A percentile compares a stretch with the other conserved stretches of the same genome.
Evolutionary conservation across 2,329 filamentous ascomycete genomes (phyloP).

Genomic region (Botrytis hyacinthi): DNA sequence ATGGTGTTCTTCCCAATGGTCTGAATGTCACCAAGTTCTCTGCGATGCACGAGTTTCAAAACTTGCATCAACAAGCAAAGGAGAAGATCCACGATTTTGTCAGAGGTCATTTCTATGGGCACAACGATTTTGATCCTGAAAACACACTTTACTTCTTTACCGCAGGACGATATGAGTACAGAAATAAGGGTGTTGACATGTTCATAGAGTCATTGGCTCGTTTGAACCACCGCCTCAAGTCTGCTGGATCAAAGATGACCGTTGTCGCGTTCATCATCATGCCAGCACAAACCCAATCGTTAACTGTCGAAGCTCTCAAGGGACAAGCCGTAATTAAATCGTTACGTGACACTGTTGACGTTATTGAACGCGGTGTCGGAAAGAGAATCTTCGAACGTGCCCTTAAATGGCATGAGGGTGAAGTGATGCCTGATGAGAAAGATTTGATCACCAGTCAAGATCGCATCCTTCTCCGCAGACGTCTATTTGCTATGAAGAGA

Average conservation of each 20-base stretch:
- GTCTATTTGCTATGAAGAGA: slow-evolving; percentile 96
- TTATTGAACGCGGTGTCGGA: slow-evolving; percentile 89
- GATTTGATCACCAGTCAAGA: slow-evolving; percentile 90
- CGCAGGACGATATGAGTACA: slow-evolving; percentile 92
- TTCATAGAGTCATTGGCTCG: slow-evolving; percentile 96
- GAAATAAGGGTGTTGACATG: slow-evolving; percentile 99
- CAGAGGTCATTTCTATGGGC: slow-evolving; percentile 95
- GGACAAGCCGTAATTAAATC: slow-evolving; percentile 98
- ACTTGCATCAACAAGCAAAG: slow-evolving; percentile 92
- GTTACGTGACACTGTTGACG: slow-evolving; percentile 84
- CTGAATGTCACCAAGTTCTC: slow-evolving; percentile 98
- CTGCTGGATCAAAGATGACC: slow-evolving; percentile 80
- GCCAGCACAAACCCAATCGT: slow-evolving; percentile 91
- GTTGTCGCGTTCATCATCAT: slow-evolving; percentile 98
- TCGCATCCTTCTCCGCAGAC: slow-evolving; percentile 84
- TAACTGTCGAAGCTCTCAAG: slow-evolving; percentile 93
- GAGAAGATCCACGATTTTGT: slow-evolving; percentile 99
- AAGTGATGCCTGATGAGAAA: slow-evolving; percentile 92
- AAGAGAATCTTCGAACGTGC: slow-evolving; percentile 93
- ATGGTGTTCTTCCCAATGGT: slow-evolving; percentile 93
- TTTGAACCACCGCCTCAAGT: slow-evolving; percentile 89
- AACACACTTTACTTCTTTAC: slow-evolving; percentile 99
- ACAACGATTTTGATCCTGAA: slow-evolving; percentile 94
- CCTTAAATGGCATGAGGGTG: slow-evolving; percentile 92
- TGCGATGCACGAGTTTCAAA: slow-evolving; percentile 98